These are phyloP conservation scores for Triticum timopheevii DNA, from an alignment of 176 grass and related monocot genomes.

Conservation along the genomic window DNA sequence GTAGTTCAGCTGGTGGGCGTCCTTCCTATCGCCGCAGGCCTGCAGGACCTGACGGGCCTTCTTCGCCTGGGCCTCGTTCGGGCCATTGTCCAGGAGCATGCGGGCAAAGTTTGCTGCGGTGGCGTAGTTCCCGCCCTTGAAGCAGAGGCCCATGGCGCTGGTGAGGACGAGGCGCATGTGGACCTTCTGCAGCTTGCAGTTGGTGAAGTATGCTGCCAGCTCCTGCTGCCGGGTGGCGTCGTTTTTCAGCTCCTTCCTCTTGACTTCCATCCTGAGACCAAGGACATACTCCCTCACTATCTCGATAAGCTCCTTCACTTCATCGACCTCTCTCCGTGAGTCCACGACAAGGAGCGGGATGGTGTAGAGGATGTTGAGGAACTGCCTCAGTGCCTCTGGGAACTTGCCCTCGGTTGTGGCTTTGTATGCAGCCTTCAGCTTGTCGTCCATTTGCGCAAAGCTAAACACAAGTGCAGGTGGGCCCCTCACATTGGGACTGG, in stretches of 20 bases:
- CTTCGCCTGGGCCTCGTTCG: conserved; percentile 62
- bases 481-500: conserved; percentile 75
- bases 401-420: conserved; percentile 75
- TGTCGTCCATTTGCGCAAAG: conserved; percentile 79
- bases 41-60: conserved; percentile 69
- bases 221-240: conserved; percentile 58
- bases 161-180: conserved; percentile 72
- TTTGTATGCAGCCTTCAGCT: conserved; percentile 70
- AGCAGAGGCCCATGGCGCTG: conserved; percentile 75
- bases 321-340: conserved; percentile 84
- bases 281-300: conserved; percentile 77
- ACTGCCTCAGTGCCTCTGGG: conserved; percentile 73
- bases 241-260: conserved; percentile 69
- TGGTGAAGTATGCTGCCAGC: conserved; percentile 83
- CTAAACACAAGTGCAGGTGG: conserved; percentile 76
- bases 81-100: conserved; percentile 78
- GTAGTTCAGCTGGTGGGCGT: conserved; percentile 57
- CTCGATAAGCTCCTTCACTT: conserved; percentile 88
- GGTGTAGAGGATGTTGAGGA: conserved; percentile 70
- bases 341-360: conserved; percentile 82
- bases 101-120: conserved; percentile 69
- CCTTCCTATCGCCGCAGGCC: conserved; percentile 41
- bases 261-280: conserved; percentile 80
- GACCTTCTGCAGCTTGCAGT: conserved; percentile 85
- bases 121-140: conserved; percentile 54